Conservation (phyloP, 108 stramenopile species). For the Chaetoceros tenuissimus region DNA sequence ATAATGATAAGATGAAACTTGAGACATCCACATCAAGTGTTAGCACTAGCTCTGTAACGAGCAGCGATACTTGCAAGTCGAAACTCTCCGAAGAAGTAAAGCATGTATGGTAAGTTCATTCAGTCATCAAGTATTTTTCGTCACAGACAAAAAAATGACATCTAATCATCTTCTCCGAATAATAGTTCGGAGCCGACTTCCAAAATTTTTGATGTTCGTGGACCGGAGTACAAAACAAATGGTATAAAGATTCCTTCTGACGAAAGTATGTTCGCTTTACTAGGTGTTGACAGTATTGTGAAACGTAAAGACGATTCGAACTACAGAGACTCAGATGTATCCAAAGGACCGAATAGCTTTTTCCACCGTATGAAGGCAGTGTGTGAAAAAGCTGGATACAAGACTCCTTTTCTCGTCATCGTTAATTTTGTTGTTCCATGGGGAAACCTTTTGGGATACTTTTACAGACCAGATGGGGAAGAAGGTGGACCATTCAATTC, state of each 20-base stretch:
- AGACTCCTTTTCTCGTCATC: slow-evolving; percentile 18
- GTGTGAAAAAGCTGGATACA: slow-evolving; percentile 17
- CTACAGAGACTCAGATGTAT: neutral
- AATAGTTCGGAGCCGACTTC: neutral
- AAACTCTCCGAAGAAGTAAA: no score
- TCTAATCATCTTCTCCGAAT: no score
- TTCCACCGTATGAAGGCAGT: slow-evolving; percentile 17
- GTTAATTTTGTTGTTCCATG: slow-evolving; percentile 34
- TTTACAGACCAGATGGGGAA: slow-evolving; percentile 30
- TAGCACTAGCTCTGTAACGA: no score
- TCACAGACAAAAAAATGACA: no score
- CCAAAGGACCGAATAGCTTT: slow-evolving; percentile 12
- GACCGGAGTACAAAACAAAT: slow-evolving; percentile 13
- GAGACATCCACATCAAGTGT: no score
- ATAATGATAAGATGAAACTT: no score
- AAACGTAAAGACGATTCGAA: slow-evolving; percentile 3
- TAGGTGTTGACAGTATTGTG: slow-evolving; percentile 40
- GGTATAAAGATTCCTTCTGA: slow-evolving; percentile 20
- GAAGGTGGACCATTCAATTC: slow-evolving; percentile 22
- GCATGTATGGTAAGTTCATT: neutral
- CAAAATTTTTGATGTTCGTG: slow-evolving; percentile 12
- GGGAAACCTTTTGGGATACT: slow-evolving; percentile 35
- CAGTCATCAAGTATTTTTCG: no score
- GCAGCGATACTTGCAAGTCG: no score
- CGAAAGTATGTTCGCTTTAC: slow-evolving; percentile 21